Base-by-base conservation (phyloP, 441 rosid genomes). In the Bocquillonia castaneifolia region DNA sequence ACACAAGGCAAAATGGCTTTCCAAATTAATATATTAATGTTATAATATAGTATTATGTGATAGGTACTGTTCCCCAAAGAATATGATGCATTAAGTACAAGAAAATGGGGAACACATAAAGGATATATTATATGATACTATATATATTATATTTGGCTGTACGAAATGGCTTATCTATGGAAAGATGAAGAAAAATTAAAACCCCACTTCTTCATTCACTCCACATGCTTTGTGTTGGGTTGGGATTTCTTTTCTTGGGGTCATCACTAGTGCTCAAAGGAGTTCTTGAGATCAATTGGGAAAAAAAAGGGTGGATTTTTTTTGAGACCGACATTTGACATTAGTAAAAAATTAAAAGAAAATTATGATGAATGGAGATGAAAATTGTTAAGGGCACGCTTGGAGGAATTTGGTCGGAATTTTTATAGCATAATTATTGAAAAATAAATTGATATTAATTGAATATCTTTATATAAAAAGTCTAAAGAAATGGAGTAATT, bases 151-250 rank as follows among this genome's bases (percentile, higher is more conserved):
- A n/a, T n/a, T n/a, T n/a, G 29, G 15, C 29, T 18, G 53, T 14
- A 40, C 10, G 1, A 32, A 63, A 45, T 47, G 67, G 62, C 50
- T 15, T 55, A 3, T 36, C 40, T 36, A 59, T 71, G 51, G 70
- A 53, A 71, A 59, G 32, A 59, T 51, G 63, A 63, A 39, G 62
- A 63, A 66, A 54, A 51, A 59, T n/a, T n/a, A n/a, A 67, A 66
- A 67, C 31, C 50, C 73, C 63, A 62, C 68, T 67, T 14, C 63
- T 59, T 78, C 78, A 74, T 78, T 76, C 72, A 63, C 57, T 34
- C 67, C 83, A 79, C 85, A 76, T 79, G 85, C 75, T 25, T 59
- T 66, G 71, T 71, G 73, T 58, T 70, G 69, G 75, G 74, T 64
- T 71, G 68, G 70, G 72, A 63, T 47, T 55, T 44, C 57, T 66